Evolutionary conservation across 441 rosid species (phyloP).

Genomic region (Theobroma grandiflorum): DNA sequence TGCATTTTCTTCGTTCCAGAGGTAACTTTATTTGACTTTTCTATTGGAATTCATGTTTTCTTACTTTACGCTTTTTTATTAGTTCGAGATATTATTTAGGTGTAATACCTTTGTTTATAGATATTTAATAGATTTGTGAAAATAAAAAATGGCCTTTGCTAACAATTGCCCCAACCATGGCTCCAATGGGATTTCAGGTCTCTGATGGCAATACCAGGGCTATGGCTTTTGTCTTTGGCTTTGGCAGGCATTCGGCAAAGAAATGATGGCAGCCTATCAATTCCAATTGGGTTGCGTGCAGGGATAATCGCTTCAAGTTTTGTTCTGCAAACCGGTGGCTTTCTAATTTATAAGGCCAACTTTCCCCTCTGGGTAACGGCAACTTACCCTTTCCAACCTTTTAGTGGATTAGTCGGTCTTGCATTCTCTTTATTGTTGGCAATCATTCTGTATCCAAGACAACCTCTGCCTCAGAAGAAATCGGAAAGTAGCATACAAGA

Average conservation of each 20-base stretch:
- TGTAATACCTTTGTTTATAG: neutral
- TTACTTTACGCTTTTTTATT: neutral
- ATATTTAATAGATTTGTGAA: neutral
- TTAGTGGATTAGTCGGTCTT: constrained; percentile 84
- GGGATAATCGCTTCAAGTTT: constrained; percentile 78
- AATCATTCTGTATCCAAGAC: constrained; percentile 65
- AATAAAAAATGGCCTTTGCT: neutral
- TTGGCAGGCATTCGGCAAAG: constrained; percentile 76
- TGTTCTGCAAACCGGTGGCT: constrained; percentile 72
- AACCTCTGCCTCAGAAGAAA: constrained; percentile 33
- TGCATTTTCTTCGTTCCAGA: constrained; percentile 71
- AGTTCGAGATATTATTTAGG: constrained; percentile 1
- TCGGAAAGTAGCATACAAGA: constrained; percentile 28
- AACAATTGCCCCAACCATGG: neutral
- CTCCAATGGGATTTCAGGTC: constrained; percentile 62
- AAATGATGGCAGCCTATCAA: constrained; percentile 69
- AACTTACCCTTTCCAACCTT: constrained; percentile 77
- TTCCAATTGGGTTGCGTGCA: constrained; percentile 78
- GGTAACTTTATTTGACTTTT: constrained; percentile 51
- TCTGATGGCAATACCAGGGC: constrained; percentile 71
- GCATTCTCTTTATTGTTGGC: constrained; percentile 64
- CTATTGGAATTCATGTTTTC: neutral
- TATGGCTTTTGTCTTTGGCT: constrained; percentile 82
- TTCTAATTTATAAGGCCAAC: constrained; percentile 53
- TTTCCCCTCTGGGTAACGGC: constrained; percentile 73